These are phyloP conservation scores for Naganishia sp. DNA, from an alignment of 1,284 basidiomycete species.

Conservation along the genomic window DNA sequence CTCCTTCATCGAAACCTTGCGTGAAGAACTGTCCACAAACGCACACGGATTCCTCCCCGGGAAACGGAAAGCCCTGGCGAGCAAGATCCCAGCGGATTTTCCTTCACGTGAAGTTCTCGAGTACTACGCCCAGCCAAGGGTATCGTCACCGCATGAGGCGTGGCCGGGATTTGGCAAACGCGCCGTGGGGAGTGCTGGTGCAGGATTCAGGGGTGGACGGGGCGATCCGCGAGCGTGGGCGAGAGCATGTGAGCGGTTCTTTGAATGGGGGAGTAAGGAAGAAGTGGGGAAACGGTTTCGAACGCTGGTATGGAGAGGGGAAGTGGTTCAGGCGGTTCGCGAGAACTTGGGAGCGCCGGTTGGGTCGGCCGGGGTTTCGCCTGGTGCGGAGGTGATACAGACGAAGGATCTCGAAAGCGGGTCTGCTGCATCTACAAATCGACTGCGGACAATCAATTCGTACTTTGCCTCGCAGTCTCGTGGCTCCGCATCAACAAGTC, in stretches of 20 bases:
- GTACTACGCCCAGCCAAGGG: conserved; percentile 68
- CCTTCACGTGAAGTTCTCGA: conserved; percentile 68
- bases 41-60: conserved; percentile 61
- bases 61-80: conserved; percentile 63
- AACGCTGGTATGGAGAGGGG: conserved; percentile 41
- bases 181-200: conserved; percentile 38
- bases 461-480: conserved; percentile 12
- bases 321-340: conserved; percentile 39
- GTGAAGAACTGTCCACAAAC: conserved; percentile 71
- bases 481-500: conserved; percentile 4
- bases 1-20: conserved; percentile 62
- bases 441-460: conserved; percentile 4
- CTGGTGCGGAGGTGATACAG: not conserved
- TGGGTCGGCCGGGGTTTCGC: not conserved
- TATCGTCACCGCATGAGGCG: conserved; percentile 39
- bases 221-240: conserved; percentile 68
- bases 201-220: conserved; percentile 42
- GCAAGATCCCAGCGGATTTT: conserved; percentile 64
- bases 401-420: not conserved
- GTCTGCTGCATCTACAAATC: not conserved
- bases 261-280: conserved; percentile 84
- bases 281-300: conserved; percentile 49
- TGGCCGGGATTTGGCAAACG: conserved; percentile 49
- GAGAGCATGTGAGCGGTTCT: conserved; percentile 74
- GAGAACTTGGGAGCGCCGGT: conserved; percentile 17